Evolutionary conservation across 2,329 filamentous ascomycete species (phyloP).

Genomic region (Plectosphaerella plurivora): DNA sequence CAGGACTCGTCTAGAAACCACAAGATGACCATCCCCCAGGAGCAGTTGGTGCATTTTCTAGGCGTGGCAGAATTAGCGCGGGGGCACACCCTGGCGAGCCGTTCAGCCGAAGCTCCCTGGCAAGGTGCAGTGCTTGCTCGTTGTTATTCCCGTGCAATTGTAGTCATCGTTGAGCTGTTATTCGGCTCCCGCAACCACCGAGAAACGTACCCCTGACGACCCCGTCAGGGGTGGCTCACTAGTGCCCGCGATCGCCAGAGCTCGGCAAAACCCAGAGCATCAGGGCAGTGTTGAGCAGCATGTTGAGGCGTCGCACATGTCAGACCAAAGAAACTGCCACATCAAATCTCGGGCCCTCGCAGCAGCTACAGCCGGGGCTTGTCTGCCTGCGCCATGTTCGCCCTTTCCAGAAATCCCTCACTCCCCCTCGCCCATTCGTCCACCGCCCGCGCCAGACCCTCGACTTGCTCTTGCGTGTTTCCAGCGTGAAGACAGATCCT

Average conservation of each 20-base stretch:
- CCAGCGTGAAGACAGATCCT: conserved; percentile 65
- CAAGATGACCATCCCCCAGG: neutral
- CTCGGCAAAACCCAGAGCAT: too few species aligned
- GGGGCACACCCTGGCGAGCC: neutral
- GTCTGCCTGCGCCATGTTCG: neutral
- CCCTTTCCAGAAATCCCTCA: neutral
- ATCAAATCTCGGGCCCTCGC: neutral
- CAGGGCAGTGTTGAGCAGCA: too few species aligned
- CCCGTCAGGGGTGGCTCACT: too few species aligned
- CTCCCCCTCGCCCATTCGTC: conserved; percentile 36
- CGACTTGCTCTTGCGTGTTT: conserved; percentile 55
- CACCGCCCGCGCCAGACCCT: conserved; percentile 44
- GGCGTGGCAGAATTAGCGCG: neutral
- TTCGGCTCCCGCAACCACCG: too few species aligned
- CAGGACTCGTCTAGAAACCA: neutral
- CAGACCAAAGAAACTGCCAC: too few species aligned
- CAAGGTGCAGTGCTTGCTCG: too few species aligned
- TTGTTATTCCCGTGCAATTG: too few species aligned
- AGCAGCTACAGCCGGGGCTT: neutral
- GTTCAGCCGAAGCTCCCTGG: too few species aligned
- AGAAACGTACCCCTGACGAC: too few species aligned
- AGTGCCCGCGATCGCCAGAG: too few species aligned
- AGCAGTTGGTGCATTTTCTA: neutral
- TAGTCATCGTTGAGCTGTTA: too few species aligned
- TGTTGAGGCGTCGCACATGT: too few species aligned